These are phyloP conservation scores for Thermochaetoides thermophila DNA, from an alignment of 495 filamentous ascomycete species.

Conservation along the genomic window DNA sequence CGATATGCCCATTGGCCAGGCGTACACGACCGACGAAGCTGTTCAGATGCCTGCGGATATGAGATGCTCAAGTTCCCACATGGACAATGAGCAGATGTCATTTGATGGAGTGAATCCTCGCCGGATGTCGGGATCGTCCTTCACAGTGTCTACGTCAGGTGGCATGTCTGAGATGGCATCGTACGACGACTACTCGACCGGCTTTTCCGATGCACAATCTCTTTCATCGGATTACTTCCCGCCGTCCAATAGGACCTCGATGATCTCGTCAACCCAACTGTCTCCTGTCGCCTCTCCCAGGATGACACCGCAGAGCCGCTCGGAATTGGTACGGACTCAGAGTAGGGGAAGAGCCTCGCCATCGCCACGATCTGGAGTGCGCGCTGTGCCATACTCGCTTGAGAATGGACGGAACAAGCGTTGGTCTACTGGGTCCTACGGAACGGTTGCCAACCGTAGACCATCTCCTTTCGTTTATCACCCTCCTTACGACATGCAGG, in stretches of 20 bases:
- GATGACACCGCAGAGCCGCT: conserved; percentile 40
- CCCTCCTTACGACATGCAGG: conserved; percentile 32
- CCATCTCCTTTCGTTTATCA: conserved; percentile 42
- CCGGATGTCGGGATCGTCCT: conserved; percentile 44
- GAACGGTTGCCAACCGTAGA: conserved; percentile 33
- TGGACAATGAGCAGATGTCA: conserved; percentile 25
- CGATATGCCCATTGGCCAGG: conserved; percentile 37
- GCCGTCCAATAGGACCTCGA: conserved; percentile 39
- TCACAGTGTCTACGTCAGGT: conserved; percentile 42
- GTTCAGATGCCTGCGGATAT: conserved; percentile 41
- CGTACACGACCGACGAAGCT: conserved; percentile 40
- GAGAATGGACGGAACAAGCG: conserved; percentile 48
- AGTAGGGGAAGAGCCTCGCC: conserved; percentile 49
- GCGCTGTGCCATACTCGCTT: conserved; percentile 48
- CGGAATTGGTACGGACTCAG: conserved; percentile 41
- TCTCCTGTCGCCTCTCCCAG: conserved; percentile 45
- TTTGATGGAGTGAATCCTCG: conserved; percentile 31
- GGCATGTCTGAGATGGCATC: conserved; percentile 42
- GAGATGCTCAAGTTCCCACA: conserved; percentile 24
- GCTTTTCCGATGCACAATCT: conserved; percentile 40
- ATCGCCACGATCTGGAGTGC: conserved; percentile 46
- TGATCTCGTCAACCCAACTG: conserved; percentile 43
- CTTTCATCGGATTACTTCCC: conserved; percentile 42
- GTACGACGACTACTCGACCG: conserved; percentile 44
- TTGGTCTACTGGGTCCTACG: conserved; percentile 57